Evolutionary conservation across 176 grass and related monocot species (phyloP), one percentile per base, ranked within the genome.

Genomic region (Cocos nucifera): DNA sequence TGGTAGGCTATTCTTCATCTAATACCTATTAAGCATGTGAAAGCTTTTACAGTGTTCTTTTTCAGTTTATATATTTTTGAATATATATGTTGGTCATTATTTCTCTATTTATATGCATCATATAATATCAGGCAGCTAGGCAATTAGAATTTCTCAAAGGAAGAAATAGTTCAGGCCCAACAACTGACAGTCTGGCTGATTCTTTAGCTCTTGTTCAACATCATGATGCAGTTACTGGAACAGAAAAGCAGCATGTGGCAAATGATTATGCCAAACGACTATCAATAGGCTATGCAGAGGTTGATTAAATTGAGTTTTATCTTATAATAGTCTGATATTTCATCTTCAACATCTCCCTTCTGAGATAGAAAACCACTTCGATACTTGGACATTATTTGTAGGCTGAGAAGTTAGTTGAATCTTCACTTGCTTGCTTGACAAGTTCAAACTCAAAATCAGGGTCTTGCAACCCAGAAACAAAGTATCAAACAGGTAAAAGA

Each of bases 181-280:
- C 75, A 50, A 96, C 77, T 24, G 83, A 84, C 75, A 78, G 75
- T 60, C 58, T 96, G 62, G 86, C 61, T 25, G 86, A 96, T 84
- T 86, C 86, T 64, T 54, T 96, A 74, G 86, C 80, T 62, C 73
- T 96, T 86, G 83, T 61, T 20, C 91, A 90, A 68, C 86, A 90
- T 50, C 91, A 96, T 65, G 91, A 96, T 78, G 91, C 86, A 54
- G 91, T 96, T 57, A 87, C 75, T 77, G 91, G 91, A 80, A 96
- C 91, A 76, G 91, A 90, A 69, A 96, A 96, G 56, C 91, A 96
- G 69, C 91, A 96, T 54, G 86, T 90, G n/a, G 80, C 91, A 71
- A 69, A 96, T 82, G 91, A 96, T 77, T 96, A 96, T 90, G 83
- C 91, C 26, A 96, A 90, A 72, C 75, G 91, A 74, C 77, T 96